phyloP scores from a whole-genome alignment of 345 rosid species.

The Fremontodendron californicum region DNA sequence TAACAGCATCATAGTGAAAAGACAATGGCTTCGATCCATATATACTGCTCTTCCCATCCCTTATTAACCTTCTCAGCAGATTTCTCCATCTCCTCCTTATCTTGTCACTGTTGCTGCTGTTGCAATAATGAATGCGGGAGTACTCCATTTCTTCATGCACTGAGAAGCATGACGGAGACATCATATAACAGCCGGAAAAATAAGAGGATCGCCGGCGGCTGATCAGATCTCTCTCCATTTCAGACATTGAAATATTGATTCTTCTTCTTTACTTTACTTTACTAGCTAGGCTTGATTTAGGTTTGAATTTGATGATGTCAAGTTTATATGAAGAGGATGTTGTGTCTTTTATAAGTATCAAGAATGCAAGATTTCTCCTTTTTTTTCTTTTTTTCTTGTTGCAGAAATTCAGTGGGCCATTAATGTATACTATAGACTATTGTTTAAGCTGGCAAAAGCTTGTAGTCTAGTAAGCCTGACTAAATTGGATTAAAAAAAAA shows the following conservation, averaged over 20 bases:
- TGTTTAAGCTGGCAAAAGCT: not conserved
- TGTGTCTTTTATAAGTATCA: slow-evolving; percentile 18
- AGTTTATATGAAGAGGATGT: not conserved
- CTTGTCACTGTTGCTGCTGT: slow-evolving; percentile 12
- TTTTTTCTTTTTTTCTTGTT: not conserved
- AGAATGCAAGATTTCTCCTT: not conserved
- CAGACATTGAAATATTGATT: not conserved
- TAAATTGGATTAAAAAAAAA: not conserved
- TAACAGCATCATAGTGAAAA: slow-evolving; percentile 69
- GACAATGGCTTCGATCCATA: slow-evolving; percentile 47
- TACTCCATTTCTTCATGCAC: slow-evolving; percentile 42
- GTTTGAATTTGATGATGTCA: not conserved
- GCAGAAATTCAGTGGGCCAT: slow-evolving; percentile 6
- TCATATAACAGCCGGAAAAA: slow-evolving; percentile 30
- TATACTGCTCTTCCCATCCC: slow-evolving; percentile 32
- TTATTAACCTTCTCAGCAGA: slow-evolving; percentile 42
- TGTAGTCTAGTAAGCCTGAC: not conserved
- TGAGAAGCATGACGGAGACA: slow-evolving; percentile 47
- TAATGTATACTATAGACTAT: not conserved
- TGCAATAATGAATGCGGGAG: slow-evolving; percentile 28
- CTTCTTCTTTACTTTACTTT: not conserved
- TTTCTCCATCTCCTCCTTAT: slow-evolving; percentile 39
- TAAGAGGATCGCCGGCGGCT: slow-evolving; percentile 35
- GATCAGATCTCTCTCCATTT: slow-evolving; percentile 43
- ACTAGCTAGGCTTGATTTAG: not conserved